Conservation (phyloP, 2,329 filamentous ascomycete genomes). For the Alternaria sp. region DNA sequence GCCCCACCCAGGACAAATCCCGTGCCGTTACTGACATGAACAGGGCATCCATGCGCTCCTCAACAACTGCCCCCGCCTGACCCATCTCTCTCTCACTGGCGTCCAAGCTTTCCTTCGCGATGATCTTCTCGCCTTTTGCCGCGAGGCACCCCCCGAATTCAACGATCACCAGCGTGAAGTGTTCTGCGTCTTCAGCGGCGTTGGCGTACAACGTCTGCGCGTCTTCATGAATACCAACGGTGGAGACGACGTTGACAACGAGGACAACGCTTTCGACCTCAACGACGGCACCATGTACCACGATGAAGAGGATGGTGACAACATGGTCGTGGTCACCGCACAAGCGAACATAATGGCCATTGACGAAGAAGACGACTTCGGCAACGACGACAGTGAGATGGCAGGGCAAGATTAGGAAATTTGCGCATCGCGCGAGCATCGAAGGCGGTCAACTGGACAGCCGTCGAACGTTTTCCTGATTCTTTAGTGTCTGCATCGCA, state of each 20-base stretch:
- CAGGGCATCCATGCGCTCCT: slow-evolving; percentile 89
- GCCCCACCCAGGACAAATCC: background rate
- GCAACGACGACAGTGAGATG: slow-evolving; percentile 54
- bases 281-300: slow-evolving; percentile 41
- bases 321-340: slow-evolving; percentile 45
- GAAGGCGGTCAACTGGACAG: background rate
- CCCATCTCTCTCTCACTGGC: slow-evolving; percentile 91
- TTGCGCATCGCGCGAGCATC: background rate
- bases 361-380: slow-evolving; percentile 53
- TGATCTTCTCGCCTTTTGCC: slow-evolving; percentile 84
- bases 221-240: slow-evolving; percentile 71
- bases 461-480: background rate
- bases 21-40: slow-evolving; percentile 8
- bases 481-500: background rate
- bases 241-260: slow-evolving; percentile 20
- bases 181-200: slow-evolving; percentile 96
- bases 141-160: slow-evolving; percentile 89
- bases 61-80: slow-evolving; percentile 89
- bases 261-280: slow-evolving; percentile 21
- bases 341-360: slow-evolving; percentile 48
- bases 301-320: slow-evolving; percentile 40
- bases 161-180: slow-evolving; percentile 93
- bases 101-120: slow-evolving; percentile 88
- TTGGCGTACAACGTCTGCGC: slow-evolving; percentile 78
- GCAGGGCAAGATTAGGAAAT: slow-evolving; percentile 40